Conservation (phyloP, 2,329 filamentous ascomycete genomes). For the Lachnellula cervina region DNA sequence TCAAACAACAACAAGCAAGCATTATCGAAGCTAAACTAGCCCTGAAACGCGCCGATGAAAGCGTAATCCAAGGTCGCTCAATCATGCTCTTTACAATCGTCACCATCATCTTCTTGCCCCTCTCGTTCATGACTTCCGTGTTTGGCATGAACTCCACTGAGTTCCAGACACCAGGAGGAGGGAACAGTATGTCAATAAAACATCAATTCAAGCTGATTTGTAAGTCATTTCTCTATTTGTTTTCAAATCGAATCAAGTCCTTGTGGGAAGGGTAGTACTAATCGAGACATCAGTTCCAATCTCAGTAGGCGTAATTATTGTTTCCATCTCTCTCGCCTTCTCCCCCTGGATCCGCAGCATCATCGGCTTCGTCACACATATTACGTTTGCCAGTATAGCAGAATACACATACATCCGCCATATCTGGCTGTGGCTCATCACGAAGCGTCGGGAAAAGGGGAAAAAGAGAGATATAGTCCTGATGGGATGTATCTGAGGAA, state of each 20-base stretch:
- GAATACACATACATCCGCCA: slow-evolving; percentile 2
- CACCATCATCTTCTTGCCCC: slow-evolving; percentile 17
- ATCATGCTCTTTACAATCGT: slow-evolving; percentile 21
- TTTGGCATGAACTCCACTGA: slow-evolving; percentile 18
- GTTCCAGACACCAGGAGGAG: slow-evolving; percentile 4
- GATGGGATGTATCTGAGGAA: neutral
- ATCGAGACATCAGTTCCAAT: slow-evolving; percentile 5
- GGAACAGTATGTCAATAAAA: slow-evolving; percentile 6
- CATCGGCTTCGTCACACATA: slow-evolving; percentile 1
- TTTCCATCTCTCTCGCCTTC: slow-evolving; percentile 11
- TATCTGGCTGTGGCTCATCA: neutral
- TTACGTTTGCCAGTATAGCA: neutral
- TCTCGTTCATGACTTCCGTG: slow-evolving; percentile 18
- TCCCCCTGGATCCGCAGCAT: slow-evolving; percentile 8
- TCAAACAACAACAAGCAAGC: slow-evolving; percentile 44
- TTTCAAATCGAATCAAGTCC: too few relatives aligned
- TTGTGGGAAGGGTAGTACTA: too few relatives aligned
- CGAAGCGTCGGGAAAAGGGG: too few relatives aligned
- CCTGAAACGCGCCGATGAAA: slow-evolving; percentile 36
- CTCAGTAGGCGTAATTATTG: slow-evolving; percentile 6
- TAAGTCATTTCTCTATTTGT: neutral
- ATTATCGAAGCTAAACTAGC: slow-evolving; percentile 41
- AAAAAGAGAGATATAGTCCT: neutral
- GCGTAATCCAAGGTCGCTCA: slow-evolving; percentile 35
- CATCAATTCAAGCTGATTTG: slow-evolving; percentile 10